phyloP scores from a whole-genome alignment of 805 yeast species.

The Ogataea saltuana region DNA sequence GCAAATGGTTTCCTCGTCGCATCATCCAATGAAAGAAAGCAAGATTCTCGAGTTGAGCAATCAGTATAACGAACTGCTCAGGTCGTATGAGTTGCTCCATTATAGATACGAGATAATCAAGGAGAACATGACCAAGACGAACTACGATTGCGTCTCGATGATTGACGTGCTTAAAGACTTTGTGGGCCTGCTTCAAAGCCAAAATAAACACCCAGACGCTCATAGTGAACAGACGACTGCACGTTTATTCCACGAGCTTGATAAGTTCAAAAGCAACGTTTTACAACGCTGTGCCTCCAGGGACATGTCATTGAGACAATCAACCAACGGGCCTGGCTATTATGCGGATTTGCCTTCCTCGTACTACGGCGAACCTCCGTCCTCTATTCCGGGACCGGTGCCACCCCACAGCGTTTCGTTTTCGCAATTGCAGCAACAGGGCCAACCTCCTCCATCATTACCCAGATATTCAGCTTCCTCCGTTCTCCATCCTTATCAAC shows the following conservation, averaged over 20 bases:
- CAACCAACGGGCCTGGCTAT: conserved; percentile 24
- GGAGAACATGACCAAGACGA: conserved; percentile 50
- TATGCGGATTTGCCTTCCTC: conserved; percentile 16
- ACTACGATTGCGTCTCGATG: conserved; percentile 53
- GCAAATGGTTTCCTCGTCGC: conserved; percentile 23
- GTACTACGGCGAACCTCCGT: conserved; percentile 12
- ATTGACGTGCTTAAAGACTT: conserved; percentile 42
- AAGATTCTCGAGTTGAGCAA: conserved; percentile 17
- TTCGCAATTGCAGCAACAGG: conserved; percentile 24
- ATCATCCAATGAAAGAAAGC: conserved; percentile 17
- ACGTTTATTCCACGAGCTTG: conserved; percentile 25
- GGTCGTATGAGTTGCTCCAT: conserved; percentile 44
- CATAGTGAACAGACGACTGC: conserved; percentile 10
- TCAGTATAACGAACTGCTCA: conserved; percentile 40
- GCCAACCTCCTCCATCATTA: conserved; percentile 21
- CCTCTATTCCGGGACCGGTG: conserved; percentile 11
- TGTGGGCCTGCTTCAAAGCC: conserved; percentile 13
- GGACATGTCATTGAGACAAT: conserved; percentile 32
- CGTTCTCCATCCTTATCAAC: conserved; percentile 31
- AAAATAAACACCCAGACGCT: conserved; percentile 15
- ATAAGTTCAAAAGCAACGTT: conserved; percentile 30
- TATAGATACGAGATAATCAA: conserved; percentile 48
- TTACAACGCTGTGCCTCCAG: conserved; percentile 35
- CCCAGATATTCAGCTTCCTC: conserved; percentile 35
- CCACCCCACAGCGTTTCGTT: conserved; percentile 15